A percentile compares a stretch with the other conserved stretches of the same genome.
These are phyloP conservation scores for Aspergillus amoenus DNA, from an alignment of 2,329 filamentous ascomycete genomes.

Conservation along the genomic window DNA sequence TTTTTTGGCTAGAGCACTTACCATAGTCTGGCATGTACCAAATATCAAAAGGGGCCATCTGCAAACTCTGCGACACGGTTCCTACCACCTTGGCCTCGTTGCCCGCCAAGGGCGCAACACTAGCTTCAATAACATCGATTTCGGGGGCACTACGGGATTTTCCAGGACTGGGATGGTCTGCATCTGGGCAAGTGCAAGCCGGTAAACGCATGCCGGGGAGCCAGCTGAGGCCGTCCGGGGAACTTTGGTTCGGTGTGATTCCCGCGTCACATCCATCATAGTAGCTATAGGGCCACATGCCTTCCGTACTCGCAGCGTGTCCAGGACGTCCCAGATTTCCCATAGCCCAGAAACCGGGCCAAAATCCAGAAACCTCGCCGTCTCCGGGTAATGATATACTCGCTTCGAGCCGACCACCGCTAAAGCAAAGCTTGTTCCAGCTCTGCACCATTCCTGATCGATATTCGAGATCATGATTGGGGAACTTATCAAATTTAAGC, in stretches of 20 bases:
- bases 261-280: conserved; percentile 66
- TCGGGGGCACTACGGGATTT: conserved; percentile 67
- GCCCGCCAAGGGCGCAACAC: conserved; percentile 54
- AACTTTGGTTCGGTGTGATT: conserved; percentile 71
- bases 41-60: conserved; percentile 68
- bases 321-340: conserved; percentile 70
- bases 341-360: conserved; percentile 76
- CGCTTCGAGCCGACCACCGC: conserved; percentile 67
- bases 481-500: conserved; percentile 63
- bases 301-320: conserved; percentile 68
- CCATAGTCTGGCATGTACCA: conserved; percentile 66
- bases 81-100: conserved; percentile 53
- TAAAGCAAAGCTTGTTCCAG: conserved; percentile 74
- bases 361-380: conserved; percentile 68
- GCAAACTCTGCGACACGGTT: conserved; percentile 64
- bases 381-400: conserved; percentile 68
- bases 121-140: conserved; percentile 72
- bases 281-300: conserved; percentile 74
- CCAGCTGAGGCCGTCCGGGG: conserved; percentile 63
- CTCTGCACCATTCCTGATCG: conserved; percentile 73
- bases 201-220: conserved; percentile 70
- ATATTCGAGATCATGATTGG: conserved; percentile 65
- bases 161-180: conserved; percentile 66
- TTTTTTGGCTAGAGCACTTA: conserved; percentile 21
- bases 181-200: conserved; percentile 63